These are phyloP conservation scores for Triadica sebifera DNA, from an alignment of 345 rosid genomes.

Conservation along the genomic window DNA sequence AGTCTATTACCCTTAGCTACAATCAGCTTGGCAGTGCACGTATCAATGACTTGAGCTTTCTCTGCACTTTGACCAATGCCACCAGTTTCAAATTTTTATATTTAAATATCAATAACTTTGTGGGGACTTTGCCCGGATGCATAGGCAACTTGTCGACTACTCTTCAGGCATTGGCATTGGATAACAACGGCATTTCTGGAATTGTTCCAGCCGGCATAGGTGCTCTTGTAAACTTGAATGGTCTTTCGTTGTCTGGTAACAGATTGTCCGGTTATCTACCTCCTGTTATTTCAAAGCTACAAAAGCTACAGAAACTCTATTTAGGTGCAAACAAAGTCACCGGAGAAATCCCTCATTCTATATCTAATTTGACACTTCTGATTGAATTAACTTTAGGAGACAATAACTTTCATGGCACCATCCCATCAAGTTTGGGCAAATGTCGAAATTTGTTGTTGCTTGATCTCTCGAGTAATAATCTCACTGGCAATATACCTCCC, in stretches of 20 bases:
- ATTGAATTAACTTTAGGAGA: not conserved
- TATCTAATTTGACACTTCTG: not conserved
- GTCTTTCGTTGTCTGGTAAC: not conserved
- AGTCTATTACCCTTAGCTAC: not conserved
- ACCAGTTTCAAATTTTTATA: not conserved
- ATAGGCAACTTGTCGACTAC: not conserved
- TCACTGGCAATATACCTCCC: not conserved
- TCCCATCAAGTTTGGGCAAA: not conserved
- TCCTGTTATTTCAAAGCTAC: not conserved
- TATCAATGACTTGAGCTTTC: not conserved
- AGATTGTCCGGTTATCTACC: not conserved
- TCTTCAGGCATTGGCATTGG: not conserved
- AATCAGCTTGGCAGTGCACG: not conserved
- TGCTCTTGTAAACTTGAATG: not conserved
- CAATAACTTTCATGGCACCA: not conserved
- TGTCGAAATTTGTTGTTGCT: not conserved
- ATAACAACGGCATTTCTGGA: not conserved
- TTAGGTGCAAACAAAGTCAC: not conserved
- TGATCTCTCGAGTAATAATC: not conserved
- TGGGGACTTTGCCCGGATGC: not conserved
- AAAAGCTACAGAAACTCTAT: not conserved
- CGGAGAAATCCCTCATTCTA: not conserved
- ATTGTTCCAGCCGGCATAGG: not conserved
- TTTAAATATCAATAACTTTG: not conserved
- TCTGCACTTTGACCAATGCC: not conserved